A percentile compares a stretch with the other conserved stretches of the same genome.
Evolutionary conservation across 495 filamentous ascomycete species (phyloP).

Genomic region (Wilcoxina mikolae): DNA sequence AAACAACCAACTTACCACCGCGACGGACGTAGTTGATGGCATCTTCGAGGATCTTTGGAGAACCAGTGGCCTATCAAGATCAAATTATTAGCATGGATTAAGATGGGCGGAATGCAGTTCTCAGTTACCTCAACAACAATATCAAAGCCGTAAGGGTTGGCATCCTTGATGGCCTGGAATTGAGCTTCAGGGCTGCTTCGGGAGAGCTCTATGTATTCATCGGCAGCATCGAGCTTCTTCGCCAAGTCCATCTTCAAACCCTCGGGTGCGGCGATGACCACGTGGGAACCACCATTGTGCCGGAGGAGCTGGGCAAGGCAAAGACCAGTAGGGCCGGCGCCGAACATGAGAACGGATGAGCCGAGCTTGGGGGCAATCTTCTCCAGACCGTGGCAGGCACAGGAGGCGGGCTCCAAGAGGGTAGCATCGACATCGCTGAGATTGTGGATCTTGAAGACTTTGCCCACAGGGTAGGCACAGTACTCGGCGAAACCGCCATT

Average conservation of each 20-base stretch:
- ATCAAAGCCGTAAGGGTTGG: constrained; percentile 58
- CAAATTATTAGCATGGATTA: constrained; percentile 5
- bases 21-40: constrained; percentile 53
- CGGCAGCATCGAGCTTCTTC: constrained; percentile 49
- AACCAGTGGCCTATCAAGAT: constrained; percentile 44
- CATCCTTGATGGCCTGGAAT: constrained; percentile 45
- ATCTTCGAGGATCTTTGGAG: constrained; percentile 51
- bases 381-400: constrained; percentile 55
- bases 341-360: constrained; percentile 51
- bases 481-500: constrained; percentile 61
- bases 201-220: constrained; percentile 48
- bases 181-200: constrained; percentile 41
- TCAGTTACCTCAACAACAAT: constrained; percentile 39
- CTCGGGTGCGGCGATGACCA: constrained; percentile 50
- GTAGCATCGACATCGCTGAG: constrained; percentile 57
- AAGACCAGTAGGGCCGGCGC: constrained; percentile 51
- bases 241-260: constrained; percentile 58
- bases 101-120: not conserved
- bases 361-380: constrained; percentile 56
- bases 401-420: constrained; percentile 56
- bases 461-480: constrained; percentile 40
- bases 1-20: constrained; percentile 55
- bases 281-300: constrained; percentile 48
- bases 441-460: constrained; percentile 58
- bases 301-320: constrained; percentile 46